Percentiles rank a stretch among this genome's conserved stretches.
These are phyloP conservation scores for Eucalyptus guilfoylei DNA, from an alignment of 345 rosid genomes.

Conservation along the genomic window DNA sequence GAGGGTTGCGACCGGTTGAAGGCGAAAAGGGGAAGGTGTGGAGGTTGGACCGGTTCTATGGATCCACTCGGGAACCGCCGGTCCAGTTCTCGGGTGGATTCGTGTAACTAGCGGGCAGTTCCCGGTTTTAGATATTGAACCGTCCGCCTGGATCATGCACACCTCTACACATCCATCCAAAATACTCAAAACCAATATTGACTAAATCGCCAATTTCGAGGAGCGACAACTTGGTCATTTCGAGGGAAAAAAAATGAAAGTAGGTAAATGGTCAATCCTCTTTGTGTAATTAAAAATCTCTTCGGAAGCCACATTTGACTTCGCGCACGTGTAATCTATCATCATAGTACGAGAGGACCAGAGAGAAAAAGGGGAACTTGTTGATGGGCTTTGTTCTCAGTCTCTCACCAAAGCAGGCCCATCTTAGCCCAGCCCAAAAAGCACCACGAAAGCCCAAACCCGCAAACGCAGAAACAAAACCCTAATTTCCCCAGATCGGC, in stretches of 20 bases:
- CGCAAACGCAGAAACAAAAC: neutral
- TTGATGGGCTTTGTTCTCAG: neutral
- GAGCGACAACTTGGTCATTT: neutral
- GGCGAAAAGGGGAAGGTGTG: too few relatives aligned
- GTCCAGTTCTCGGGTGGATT: too few relatives aligned
- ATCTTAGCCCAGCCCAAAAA: neutral
- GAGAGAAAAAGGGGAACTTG: neutral
- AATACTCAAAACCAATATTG: too few relatives aligned
- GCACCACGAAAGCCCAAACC: neutral
- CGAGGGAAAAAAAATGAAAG: neutral
- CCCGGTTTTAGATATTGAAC: too few relatives aligned
- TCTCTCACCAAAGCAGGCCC: neutral
- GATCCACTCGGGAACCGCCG: too few relatives aligned
- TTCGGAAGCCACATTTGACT: neutral
- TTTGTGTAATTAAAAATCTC: neutral
- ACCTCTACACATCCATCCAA: neutral
- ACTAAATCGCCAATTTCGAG: neutral
- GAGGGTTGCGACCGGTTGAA: too few relatives aligned
- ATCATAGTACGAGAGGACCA: neutral
- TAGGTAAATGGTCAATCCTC: neutral
- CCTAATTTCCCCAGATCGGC: neutral
- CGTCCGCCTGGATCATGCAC: too few relatives aligned
- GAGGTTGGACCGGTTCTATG: too few relatives aligned
- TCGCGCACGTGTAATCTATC: fast-evolving
- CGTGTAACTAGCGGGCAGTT: too few relatives aligned